phyloP scores from a whole-genome alignment of 208 protist genomes.

The Crithidia expoeki region DNA sequence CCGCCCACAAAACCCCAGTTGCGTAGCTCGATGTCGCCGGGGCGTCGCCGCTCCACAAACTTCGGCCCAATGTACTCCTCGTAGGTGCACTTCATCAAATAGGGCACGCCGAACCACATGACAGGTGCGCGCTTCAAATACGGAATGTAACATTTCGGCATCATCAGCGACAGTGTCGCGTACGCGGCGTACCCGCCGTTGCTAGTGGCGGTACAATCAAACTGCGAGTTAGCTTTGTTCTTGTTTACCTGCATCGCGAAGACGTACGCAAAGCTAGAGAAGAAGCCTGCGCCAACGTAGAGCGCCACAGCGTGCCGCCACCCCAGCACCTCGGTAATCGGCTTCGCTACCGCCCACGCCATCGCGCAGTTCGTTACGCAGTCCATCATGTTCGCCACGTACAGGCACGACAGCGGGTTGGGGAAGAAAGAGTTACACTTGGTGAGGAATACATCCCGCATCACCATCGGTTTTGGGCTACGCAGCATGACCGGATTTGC shows the following conservation, averaged over 20 bases:
- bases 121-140: constrained; percentile 52
- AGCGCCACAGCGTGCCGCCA: constrained; percentile 58
- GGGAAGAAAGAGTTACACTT: constrained; percentile 53
- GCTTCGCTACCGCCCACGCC: constrained; percentile 65
- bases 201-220: constrained; percentile 69
- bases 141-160: constrained; percentile 72
- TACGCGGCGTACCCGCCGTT: constrained; percentile 83
- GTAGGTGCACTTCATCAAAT: constrained; percentile 74
- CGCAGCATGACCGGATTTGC: constrained; percentile 80
- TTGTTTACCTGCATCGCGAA: constrained; percentile 63
- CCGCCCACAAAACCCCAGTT: constrained; percentile 89
- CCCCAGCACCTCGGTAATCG: constrained; percentile 60
- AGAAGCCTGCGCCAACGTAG: constrained; percentile 73
- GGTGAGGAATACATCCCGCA: constrained; percentile 88
- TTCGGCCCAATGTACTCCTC: constrained; percentile 81
- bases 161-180: constrained; percentile 66
- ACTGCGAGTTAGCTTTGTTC: constrained; percentile 53
- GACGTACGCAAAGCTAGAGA: constrained; percentile 85
- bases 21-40: constrained; percentile 63
- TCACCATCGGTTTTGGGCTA: constrained; percentile 81
- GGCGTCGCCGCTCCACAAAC: constrained; percentile 54
- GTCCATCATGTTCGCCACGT: constrained; percentile 62
- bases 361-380: constrained; percentile 61
- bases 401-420: constrained; percentile 85
- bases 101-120: constrained; percentile 57